Evolutionary conservation across 441 rosid species (phyloP).

Genomic region (Croton setiger): DNA sequence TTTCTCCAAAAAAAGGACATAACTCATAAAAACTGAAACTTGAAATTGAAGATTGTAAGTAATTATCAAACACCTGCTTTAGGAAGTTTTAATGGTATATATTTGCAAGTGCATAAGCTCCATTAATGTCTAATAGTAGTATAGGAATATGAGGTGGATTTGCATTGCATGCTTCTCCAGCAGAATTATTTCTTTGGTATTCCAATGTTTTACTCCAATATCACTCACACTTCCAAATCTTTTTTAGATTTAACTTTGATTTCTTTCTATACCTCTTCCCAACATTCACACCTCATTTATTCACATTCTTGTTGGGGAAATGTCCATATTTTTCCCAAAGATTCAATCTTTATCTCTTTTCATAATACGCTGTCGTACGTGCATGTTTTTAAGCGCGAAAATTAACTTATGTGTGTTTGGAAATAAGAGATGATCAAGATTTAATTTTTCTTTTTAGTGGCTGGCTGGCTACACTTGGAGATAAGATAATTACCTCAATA

Average conservation of each 20-base stretch:
- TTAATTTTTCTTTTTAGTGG: too few relatives aligned
- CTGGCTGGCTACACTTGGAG: too few relatives aligned
- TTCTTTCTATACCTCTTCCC: not conserved
- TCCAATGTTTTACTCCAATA: conserved; percentile 15
- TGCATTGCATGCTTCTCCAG: conserved; percentile 12
- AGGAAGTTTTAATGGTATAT: not conserved
- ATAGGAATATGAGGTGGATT: conserved; percentile 5
- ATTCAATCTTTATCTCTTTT: too few relatives aligned
- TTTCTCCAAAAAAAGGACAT: not conserved
- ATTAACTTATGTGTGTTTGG: too few relatives aligned
- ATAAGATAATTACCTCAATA: too few relatives aligned
- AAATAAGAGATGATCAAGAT: too few relatives aligned
- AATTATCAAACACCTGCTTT: not conserved
- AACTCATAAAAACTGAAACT: not conserved
- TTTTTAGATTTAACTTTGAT: conserved; percentile 2
- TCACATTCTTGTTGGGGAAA: not conserved
- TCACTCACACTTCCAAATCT: conserved; percentile 5
- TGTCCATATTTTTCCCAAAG: too few relatives aligned
- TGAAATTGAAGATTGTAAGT: conserved; percentile 5
- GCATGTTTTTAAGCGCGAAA: too few relatives aligned
- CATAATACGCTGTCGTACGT: too few relatives aligned
- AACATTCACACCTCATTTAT: conserved; percentile 6
- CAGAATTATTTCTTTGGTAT: conserved; percentile 12
- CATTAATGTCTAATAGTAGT: conserved; percentile 2
- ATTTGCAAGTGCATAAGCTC: not conserved